Evolutionary conservation across 2,329 filamentous ascomycete genomes (phyloP), one percentile per base, ranked within the genome.

Genomic region (Colletotrichum trifolii): DNA sequence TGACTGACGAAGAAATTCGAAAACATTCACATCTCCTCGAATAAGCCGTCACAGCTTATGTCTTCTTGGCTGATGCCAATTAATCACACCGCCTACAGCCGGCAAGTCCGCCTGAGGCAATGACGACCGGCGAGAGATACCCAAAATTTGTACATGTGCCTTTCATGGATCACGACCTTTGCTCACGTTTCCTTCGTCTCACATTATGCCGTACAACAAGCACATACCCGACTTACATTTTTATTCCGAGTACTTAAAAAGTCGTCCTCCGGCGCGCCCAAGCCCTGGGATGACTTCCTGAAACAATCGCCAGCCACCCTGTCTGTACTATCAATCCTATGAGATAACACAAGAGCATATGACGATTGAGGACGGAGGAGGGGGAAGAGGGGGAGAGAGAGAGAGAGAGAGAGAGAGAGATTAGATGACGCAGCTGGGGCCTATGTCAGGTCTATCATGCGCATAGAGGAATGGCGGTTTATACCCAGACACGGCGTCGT

Each of bases 1-100:
- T 96, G 59, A 86, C 80, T 59, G 92, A 95, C 69, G 87, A 89
- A n/a, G 91, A 94, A 72, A 93, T 96, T 71, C 79, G 85, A 61
- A 80, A 77, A 66, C 79, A 81, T 60, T 86, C 84, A 0, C 82
- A 85, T 58, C 76, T 73, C 58, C 72, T 88, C 38, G 83, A 87
- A 74, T 81, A 69, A 73, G 40, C 52, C 54, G 36, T 11, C 6
- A 7, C 25, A 40, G 34, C 46, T 36, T n/a, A 25, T 25, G 3
- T 48, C 10, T 34, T 34, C 8, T 15, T 5, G 59, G 13, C 40
- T 8, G n/a, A 34, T 54, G 4, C 10, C 8, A 42, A 25, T 42
- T 43, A 46, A 62, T 25, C 5, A 62, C 11, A 11, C 46, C 50
- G 33, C 46, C 25, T 33, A 12, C 13, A 36, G 25, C 15, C 38